Percentiles rank a stretch among this genome's conserved stretches.
These are phyloP conservation scores for Beauveria sp. DNA, from an alignment of 2,329 filamentous ascomycete species.

Conservation along the genomic window DNA sequence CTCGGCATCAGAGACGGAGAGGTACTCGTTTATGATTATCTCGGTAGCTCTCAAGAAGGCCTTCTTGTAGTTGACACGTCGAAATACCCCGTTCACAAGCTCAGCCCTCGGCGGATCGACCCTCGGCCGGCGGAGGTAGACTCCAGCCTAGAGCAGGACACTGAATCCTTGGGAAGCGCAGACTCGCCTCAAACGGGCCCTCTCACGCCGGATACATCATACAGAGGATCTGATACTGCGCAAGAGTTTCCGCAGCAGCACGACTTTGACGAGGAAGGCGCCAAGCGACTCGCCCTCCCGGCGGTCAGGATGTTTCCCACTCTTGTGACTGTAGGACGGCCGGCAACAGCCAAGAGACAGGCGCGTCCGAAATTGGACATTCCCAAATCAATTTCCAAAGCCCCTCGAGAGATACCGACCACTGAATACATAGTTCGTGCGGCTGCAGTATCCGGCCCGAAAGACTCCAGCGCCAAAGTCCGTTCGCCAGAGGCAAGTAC, in stretches of 20 bases:
- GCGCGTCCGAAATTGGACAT: neutral
- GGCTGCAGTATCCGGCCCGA: neutral
- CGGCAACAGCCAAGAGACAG: neutral
- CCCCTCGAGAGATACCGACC: neutral
- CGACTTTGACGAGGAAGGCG: neutral
- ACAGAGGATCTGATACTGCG: neutral
- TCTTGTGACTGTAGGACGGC: neutral
- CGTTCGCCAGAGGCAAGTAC: neutral
- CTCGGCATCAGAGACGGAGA: conserved; percentile 58
- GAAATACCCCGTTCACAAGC: conserved; percentile 34
- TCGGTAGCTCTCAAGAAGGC: conserved; percentile 63
- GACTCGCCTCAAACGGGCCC: neutral
- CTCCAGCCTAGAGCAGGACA: neutral
- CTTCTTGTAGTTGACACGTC: conserved; percentile 61
- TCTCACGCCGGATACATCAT: neutral
- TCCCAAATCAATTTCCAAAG: neutral
- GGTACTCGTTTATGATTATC: conserved; percentile 60
- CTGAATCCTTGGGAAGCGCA: no score
- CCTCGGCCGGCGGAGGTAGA: neutral
- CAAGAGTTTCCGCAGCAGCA: neutral
- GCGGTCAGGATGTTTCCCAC: neutral
- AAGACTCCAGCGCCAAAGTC: neutral
- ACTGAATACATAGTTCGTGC: neutral
- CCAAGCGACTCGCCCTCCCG: neutral
- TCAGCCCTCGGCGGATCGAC: conserved; percentile 18